These are phyloP conservation scores for Ceratocystis albifundus DNA, from an alignment of 2,329 filamentous ascomycete species.

Conservation along the genomic window DNA sequence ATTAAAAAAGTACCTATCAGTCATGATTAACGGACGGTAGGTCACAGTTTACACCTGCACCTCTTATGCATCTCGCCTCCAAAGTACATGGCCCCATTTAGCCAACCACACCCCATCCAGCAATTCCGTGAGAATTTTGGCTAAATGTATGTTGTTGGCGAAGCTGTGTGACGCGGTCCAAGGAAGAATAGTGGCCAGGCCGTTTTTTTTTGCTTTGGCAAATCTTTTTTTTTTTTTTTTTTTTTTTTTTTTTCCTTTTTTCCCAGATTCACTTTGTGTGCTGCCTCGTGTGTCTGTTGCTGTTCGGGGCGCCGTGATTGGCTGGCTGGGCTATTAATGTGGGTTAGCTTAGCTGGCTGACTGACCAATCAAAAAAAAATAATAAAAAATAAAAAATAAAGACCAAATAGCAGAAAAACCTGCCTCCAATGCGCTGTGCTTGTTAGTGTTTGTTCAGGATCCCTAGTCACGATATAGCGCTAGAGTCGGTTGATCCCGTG, in stretches of 20 bases:
- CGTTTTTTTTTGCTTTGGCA: neutral
- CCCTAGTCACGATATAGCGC: constrained; percentile 25
- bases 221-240: no score
- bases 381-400: no score
- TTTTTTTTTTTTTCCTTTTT: neutral
- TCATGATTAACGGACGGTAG: neutral
- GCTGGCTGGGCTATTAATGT: neutral
- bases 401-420: no score
- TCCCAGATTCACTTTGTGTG: neutral
- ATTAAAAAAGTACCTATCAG: neutral
- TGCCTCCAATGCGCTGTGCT: neutral
- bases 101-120: no score
- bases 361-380: neutral
- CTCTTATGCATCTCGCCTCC: neutral
- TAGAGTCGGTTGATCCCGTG: constrained; percentile 37
- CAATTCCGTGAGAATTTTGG: no score
- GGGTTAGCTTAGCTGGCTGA: no score
- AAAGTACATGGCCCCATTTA: no score
- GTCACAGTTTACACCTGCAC: neutral
- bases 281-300: neutral
- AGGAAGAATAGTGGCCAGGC: neutral
- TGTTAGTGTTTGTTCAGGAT: neutral
- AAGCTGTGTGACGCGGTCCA: no score
- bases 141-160: no score
- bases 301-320: neutral